phyloP scores from a whole-genome alignment of 768 basidiomycete genomes.

The Austroboletus eburneus region DNA sequence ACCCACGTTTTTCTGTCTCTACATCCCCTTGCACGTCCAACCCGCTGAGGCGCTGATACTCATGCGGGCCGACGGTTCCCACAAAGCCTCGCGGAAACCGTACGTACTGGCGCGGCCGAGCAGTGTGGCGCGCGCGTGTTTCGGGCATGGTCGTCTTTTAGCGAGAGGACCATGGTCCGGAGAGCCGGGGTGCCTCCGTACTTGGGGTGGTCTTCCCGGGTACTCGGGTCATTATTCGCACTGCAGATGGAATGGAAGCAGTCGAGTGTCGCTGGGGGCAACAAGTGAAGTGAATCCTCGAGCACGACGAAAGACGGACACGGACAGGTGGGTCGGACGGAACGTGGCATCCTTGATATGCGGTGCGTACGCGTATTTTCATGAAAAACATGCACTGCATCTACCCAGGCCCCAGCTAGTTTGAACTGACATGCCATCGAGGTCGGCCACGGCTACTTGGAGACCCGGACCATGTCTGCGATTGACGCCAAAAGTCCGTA shows the following conservation, averaged over 20 bases:
- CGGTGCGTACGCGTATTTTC: slow-evolving; percentile 21
- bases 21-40: slow-evolving; percentile 1
- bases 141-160: slow-evolving; percentile 8
- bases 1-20: slow-evolving; percentile 9
- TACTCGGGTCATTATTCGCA: background rate
- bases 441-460: slow-evolving; percentile 20
- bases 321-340: too few species aligned
- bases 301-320: too few species aligned
- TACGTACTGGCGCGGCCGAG: slow-evolving; percentile 1
- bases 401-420: slow-evolving; percentile 5
- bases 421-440: slow-evolving; percentile 3
- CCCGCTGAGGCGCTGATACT: slow-evolving; percentile 6
- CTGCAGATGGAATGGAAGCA: background rate
- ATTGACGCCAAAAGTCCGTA: background rate
- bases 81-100: slow-evolving; percentile 13
- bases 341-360: background rate
- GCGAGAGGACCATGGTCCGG: slow-evolving; percentile 11
- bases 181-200: slow-evolving; percentile 5
- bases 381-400: slow-evolving; percentile 18
- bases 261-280: background rate
- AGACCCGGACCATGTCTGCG: slow-evolving; percentile 11
- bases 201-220: background rate
- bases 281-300: too few species aligned
- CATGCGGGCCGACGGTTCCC: slow-evolving; percentile 9
- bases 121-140: slow-evolving; percentile 19